These are phyloP conservation scores for Starmerella asiatica DNA, from an alignment of 805 yeast genomes.

Conservation along the genomic window DNA sequence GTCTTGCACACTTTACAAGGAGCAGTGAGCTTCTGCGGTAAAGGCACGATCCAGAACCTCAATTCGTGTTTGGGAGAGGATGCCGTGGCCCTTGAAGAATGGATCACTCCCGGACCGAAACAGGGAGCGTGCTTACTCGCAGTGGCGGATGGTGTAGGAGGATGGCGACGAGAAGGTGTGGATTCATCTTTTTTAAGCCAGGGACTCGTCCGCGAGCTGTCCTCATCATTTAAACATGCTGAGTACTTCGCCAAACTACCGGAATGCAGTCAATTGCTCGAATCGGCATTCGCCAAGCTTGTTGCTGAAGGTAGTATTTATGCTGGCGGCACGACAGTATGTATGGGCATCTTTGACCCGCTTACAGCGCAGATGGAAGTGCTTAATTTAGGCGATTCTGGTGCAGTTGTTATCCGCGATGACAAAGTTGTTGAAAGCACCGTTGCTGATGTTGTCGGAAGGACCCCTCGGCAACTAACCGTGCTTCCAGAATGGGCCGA, in stretches of 20 bases:
- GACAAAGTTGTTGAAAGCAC: slow-evolving; percentile 34
- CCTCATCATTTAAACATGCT: not conserved
- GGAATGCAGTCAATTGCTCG: slow-evolving; percentile 39
- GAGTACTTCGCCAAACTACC: slow-evolving; percentile 8
- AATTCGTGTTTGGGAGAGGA: slow-evolving; percentile 19
- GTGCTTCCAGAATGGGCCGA: slow-evolving; percentile 51
- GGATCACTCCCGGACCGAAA: slow-evolving; percentile 18
- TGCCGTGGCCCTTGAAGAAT: slow-evolving; percentile 13
- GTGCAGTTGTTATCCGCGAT: slow-evolving; percentile 75
- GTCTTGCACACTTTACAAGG: slow-evolving; percentile 15
- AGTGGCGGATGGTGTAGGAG: slow-evolving; percentile 87
- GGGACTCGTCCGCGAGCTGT: slow-evolving; percentile 45
- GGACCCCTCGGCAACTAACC: slow-evolving; percentile 79
- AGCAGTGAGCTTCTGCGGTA: slow-evolving; percentile 17
- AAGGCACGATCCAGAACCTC: slow-evolving; percentile 17
- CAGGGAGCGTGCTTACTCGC: slow-evolving; percentile 22
- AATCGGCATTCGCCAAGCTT: slow-evolving; percentile 43
- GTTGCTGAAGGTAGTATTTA: slow-evolving; percentile 44
- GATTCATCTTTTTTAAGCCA: slow-evolving; percentile 81
- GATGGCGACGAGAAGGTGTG: slow-evolving; percentile 86
- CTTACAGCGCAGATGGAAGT: slow-evolving; percentile 42
- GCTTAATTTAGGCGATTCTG: slow-evolving; percentile 87
- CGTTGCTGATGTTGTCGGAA: slow-evolving; percentile 17
- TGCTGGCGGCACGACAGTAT: slow-evolving; percentile 91
- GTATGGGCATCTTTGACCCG: slow-evolving; percentile 53